Evolutionary conservation across 257 asterid genomes (phyloP), one percentile per base, ranked within the genome.

Genomic region (Plantago major): DNA sequence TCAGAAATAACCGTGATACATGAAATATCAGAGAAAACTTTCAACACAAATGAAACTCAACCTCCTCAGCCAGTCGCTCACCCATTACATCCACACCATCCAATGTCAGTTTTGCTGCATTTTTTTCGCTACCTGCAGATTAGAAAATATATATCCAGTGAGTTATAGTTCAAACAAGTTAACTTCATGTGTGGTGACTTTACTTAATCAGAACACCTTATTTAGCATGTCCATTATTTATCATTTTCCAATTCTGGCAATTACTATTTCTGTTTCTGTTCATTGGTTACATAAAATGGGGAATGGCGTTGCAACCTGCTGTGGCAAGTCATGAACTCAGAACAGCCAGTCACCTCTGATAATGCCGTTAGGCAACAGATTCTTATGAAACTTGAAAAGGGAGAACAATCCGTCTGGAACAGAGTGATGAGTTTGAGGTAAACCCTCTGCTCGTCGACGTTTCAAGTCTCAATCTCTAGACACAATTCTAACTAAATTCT

Each of bases 11-110:
- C 10, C 17, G 19, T 63, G 22, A 30, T 49, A 58, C 14, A 53
- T 53, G 15, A 1, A 0, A 28, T 11, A 11, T 22, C 67, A 51
- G 51, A 47, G 55, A 37, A 63, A 28, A 58, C 51, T 40, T 37
- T 44, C 43, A 67, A 40, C 37, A 62, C 37, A 64, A 71, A 72
- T 16, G 48, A 46, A 63, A 68, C 7, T 62, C 67, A 64, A 93
- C 99, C 97, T 93, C 99, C 78, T 72, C 86, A 54, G 89, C 82
- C 70, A 93, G 73, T 60, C 99, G 85, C 68, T 89, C 94, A 37
- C 99, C 99, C 99, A 89, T 93, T 63, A 93, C 87, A 71, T 93
- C 99, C 56, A 93, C 96, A 9, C 99, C 99, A 78, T 93, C 96
- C 74, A 93, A 70, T 9, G 99, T 73, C 74, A 84, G 81, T 47